Conservation (phyloP, 495 filamentous ascomycete genomes). For the Cairneyella variabilis region DNA sequence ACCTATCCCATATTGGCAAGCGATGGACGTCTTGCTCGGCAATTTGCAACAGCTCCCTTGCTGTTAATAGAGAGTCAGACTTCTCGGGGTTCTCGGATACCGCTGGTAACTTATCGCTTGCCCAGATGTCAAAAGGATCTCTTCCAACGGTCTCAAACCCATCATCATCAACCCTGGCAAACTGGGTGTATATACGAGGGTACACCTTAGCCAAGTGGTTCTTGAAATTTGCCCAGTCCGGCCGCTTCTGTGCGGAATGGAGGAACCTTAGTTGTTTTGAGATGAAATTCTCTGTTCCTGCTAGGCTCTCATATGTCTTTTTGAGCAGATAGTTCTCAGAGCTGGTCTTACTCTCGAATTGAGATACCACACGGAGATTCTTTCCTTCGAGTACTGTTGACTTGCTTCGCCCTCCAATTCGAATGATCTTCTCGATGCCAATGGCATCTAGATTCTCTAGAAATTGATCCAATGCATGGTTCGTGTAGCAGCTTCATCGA, state of each 20-base stretch:
- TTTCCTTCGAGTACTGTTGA: conserved; percentile 17
- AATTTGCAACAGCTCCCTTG: background rate
- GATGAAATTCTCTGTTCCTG: conserved; percentile 24
- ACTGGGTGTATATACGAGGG: conserved; percentile 14
- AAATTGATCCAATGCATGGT: conserved; percentile 88
- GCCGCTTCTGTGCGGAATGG: conserved; percentile 1
- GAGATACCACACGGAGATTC: conserved; percentile 17
- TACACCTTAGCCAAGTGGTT: conserved; percentile 6
- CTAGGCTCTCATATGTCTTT: conserved; percentile 25
- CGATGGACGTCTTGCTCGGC: conserved; percentile 9
- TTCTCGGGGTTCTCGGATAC: background rate
- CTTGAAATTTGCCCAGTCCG: conserved; percentile 7
- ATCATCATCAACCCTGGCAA: conserved; percentile 6
- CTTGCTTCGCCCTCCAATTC: conserved; percentile 22
- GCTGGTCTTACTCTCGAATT: conserved; percentile 13
- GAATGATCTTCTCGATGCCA: conserved; percentile 47
- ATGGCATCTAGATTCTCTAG: conserved; percentile 54
- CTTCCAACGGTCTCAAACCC: conserved; percentile 16
- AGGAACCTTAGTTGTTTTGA: background rate
- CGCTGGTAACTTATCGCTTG: background rate
- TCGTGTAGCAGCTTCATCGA: conserved; percentile 75
- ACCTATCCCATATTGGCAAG: conserved; percentile 5
- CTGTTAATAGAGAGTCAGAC: background rate
- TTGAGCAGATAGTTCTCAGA: conserved; percentile 10
- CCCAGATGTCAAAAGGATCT: conserved; percentile 18